Evolutionary conservation across 176 grass and related monocot species (phyloP).

Genomic region (Bonia amplexicaulis): DNA sequence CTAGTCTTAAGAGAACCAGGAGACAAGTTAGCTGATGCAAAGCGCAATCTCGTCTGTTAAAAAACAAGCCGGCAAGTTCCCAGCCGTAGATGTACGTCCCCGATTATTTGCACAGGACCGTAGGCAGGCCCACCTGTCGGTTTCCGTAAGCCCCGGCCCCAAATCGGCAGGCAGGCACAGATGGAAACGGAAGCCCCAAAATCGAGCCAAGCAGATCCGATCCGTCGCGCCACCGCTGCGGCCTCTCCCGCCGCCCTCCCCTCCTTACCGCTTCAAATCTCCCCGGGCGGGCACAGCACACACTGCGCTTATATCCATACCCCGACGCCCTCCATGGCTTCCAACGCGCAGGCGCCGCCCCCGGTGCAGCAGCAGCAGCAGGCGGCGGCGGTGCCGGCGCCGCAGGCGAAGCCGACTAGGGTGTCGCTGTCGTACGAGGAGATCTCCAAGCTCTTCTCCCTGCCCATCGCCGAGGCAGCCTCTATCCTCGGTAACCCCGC

Average conservation of each 20-base stretch:
- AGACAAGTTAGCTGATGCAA: too few relatives aligned
- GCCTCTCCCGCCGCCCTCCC: not conserved
- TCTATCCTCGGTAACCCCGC: conserved; percentile 57
- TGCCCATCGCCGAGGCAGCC: conserved; percentile 86
- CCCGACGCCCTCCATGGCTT: conserved; percentile 22
- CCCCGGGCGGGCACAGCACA: not conserved
- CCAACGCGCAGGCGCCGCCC: conserved; percentile 19
- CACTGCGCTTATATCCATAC: too few relatives aligned
- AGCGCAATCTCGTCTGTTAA: too few relatives aligned
- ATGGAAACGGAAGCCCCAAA: not conserved
- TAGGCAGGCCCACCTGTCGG: not conserved
- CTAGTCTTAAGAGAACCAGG: too few relatives aligned
- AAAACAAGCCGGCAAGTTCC: not conserved
- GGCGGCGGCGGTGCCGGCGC: not conserved
- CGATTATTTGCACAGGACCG: not conserved
- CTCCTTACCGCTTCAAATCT: conserved; percentile 6
- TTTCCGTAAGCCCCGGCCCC: not conserved
- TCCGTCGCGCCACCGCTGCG: conserved; percentile 22
- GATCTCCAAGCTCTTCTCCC: conserved; percentile 90
- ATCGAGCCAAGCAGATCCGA: not conserved
- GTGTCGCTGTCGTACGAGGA: conserved; percentile 71
- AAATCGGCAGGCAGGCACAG: not conserved
- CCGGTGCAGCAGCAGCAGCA: not conserved
- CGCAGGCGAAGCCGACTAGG: conserved; percentile 35
- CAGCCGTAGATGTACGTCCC: not conserved